A percentile compares a stretch with the other conserved stretches of the same genome.
Conservation (phyloP, 2,329 filamentous ascomycete species). For the Ophiocordyceps camponoti-floridani region DNA sequence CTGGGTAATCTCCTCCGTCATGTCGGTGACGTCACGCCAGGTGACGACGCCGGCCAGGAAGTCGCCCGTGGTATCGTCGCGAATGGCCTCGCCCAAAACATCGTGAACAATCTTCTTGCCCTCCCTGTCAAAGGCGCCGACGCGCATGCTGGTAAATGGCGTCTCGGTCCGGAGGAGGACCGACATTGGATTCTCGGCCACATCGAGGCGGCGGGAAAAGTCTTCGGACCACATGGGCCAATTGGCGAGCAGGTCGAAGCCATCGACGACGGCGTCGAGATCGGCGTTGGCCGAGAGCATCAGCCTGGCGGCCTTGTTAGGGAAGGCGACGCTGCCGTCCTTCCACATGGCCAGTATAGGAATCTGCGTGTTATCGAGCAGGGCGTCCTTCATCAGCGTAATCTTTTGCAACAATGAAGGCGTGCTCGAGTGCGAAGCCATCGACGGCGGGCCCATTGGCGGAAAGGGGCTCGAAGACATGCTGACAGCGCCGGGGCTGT, state of each 20-base stretch:
- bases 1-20: slow-evolving; percentile 49
- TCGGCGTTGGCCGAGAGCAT: slow-evolving; percentile 28
- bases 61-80: slow-evolving; percentile 48
- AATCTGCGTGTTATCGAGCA: slow-evolving; percentile 57
- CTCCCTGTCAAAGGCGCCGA: slow-evolving; percentile 43
- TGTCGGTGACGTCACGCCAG: slow-evolving; percentile 53
- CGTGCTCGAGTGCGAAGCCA: slow-evolving; percentile 31
- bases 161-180: slow-evolving; percentile 42
- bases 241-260: slow-evolving; percentile 36
- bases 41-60: slow-evolving; percentile 57
- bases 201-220: slow-evolving; percentile 38
- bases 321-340: slow-evolving; percentile 55
- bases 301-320: slow-evolving; percentile 45
- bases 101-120: slow-evolving; percentile 42
- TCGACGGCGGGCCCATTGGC: slow-evolving; percentile 45
- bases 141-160: slow-evolving; percentile 37
- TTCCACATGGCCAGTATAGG: slow-evolving; percentile 70
- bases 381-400: slow-evolving; percentile 56
- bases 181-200: slow-evolving; percentile 49
- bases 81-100: slow-evolving; percentile 46
- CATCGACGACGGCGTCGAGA: slow-evolving; percentile 22
- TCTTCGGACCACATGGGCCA: slow-evolving; percentile 49
- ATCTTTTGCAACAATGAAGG: slow-evolving; percentile 57
- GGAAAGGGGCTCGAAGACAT: slow-evolving; percentile 44
- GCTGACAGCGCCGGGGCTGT: slow-evolving; percentile 32